Percentiles rank a stretch among this genome's conserved stretches.
phyloP scores from a whole-genome alignment of 1,139 yeast genomes.

The Scheffersomyces quercinus region DNA sequence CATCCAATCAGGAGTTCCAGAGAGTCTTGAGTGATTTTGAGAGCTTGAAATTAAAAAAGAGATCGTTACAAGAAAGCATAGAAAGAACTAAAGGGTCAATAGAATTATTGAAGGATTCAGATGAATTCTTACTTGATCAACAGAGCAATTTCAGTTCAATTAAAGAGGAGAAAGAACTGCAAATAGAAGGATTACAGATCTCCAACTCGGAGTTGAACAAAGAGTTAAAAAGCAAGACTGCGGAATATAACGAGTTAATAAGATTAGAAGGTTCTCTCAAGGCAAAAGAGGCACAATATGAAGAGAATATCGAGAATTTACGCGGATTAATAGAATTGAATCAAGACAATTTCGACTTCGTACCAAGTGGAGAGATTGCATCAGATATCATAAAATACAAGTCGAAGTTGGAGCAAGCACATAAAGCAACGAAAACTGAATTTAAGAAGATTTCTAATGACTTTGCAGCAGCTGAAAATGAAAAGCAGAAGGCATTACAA shows the following conservation, averaged over 20 bases:
- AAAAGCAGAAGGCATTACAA: conserved; percentile 12
- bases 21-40: conserved; percentile 65
- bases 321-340: conserved; percentile 12
- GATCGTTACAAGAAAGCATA: conserved; percentile 49
- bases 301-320: conserved; percentile 23
- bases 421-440: conserved; percentile 3
- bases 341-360: conserved; percentile 5
- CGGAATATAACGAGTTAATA: conserved; percentile 40
- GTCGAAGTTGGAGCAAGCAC: conserved; percentile 1
- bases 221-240: conserved; percentile 24
- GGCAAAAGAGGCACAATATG: conserved; percentile 44
- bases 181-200: conserved; percentile 32
- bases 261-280: conserved; percentile 64
- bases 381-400: conserved; percentile 5
- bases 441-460: conserved; percentile 1
- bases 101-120: conserved; percentile 44
- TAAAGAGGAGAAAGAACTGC: conserved; percentile 8
- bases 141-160: conserved; percentile 55
- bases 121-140: conserved; percentile 49
- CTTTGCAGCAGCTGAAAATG: conserved; percentile 6
- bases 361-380: conserved; percentile 2
- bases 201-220: conserved; percentile 12
- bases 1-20: conserved; percentile 81
- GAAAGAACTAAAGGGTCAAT: conserved; percentile 47
- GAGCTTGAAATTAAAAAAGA: conserved; percentile 50